Conservation (phyloP, 768 basidiomycete genomes). For the Suillus cothurnatus region DNA sequence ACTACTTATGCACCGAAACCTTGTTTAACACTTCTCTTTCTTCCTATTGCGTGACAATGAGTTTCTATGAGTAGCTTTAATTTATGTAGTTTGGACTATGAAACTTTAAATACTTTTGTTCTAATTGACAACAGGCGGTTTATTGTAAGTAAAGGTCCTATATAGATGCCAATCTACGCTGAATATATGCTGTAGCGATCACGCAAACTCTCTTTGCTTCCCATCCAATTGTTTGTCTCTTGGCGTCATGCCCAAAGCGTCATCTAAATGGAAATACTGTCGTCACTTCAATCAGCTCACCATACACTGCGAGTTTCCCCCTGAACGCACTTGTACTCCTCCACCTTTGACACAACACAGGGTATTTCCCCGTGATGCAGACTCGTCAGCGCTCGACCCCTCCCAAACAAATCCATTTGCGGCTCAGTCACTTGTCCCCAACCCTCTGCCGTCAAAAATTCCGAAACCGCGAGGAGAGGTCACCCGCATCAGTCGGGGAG, state of each 20-base stretch:
- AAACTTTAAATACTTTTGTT: too few species aligned
- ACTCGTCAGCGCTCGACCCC: not conserved
- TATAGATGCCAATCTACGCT: too few species aligned
- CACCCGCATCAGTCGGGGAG: not conserved
- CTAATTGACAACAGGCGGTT: too few species aligned
- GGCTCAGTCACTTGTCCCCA: not conserved
- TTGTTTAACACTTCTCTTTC: too few species aligned
- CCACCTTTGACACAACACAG: conserved; percentile 10
- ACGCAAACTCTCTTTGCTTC: too few species aligned
- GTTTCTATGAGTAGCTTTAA: too few species aligned
- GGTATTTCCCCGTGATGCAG: conserved; percentile 2
- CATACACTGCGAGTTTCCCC: conserved; percentile 9
- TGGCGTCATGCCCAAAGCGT: conserved; percentile 2
- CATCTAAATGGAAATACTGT: conserved; percentile 8
- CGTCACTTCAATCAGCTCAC: conserved; percentile 11
- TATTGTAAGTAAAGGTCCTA: too few species aligned
- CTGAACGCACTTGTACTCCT: not conserved
- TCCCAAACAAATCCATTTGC: not conserved
- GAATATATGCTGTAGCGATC: too few species aligned
- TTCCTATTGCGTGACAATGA: too few species aligned
- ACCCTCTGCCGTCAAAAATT: not conserved
- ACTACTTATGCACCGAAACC: too few species aligned
- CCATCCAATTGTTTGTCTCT: too few species aligned
- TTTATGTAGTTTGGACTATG: too few species aligned
- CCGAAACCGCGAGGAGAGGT: conserved; percentile 10